These are phyloP conservation scores for Gossypium longicalyx DNA, from an alignment of 345 rosid genomes.

Conservation along the genomic window DNA sequence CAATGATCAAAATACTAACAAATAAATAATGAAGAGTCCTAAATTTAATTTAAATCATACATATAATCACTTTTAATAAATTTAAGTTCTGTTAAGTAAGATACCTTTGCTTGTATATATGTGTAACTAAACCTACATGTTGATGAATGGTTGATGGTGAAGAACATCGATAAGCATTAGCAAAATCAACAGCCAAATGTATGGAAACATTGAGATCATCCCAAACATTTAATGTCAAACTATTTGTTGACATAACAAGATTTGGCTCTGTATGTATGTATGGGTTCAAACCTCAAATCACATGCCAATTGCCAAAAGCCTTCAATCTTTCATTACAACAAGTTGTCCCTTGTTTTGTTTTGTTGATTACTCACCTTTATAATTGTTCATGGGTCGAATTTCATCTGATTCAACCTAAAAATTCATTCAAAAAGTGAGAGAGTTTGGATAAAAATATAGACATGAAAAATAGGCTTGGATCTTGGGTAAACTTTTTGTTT, in stretches of 20 bases:
- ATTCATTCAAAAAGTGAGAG: too few relatives aligned
- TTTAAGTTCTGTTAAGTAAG: too few relatives aligned
- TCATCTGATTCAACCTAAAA: too few relatives aligned
- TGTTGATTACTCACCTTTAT: not conserved
- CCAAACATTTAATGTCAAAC: not conserved
- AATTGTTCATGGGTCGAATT: too few relatives aligned
- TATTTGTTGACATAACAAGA: not conserved
- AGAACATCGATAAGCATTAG: too few relatives aligned
- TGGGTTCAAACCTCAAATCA: not conserved
- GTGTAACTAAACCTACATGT: too few relatives aligned
- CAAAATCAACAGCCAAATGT: not conserved
- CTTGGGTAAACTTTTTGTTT: accelerated
- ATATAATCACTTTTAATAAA: too few relatives aligned
- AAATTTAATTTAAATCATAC: too few relatives aligned
- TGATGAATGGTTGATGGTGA: too few relatives aligned
- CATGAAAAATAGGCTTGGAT: accelerated
- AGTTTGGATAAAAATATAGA: accelerated
- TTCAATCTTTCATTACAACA: not conserved
- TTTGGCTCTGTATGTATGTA: not conserved
- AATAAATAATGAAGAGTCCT: too few relatives aligned
- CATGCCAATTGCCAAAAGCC: slow-evolving; percentile 2
- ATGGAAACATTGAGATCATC: not conserved
- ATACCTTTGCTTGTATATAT: too few relatives aligned
- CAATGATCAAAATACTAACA: too few relatives aligned
- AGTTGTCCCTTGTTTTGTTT: not conserved